Evolutionary conservation across 2,329 filamentous ascomycete species (phyloP).

Genomic region (Cladosporium oxysporum): DNA sequence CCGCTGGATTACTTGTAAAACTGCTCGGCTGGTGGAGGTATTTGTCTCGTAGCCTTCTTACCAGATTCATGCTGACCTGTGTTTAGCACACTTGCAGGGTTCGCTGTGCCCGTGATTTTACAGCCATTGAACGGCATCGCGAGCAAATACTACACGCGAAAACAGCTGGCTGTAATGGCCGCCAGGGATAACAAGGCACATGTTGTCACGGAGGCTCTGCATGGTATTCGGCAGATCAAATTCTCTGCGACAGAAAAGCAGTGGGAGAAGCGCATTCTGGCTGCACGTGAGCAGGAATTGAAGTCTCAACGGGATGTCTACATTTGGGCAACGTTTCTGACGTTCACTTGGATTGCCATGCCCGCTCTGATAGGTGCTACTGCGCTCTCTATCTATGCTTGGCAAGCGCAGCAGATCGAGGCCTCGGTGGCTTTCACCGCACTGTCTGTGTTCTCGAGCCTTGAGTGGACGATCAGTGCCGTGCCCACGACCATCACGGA

Average conservation of each 20-base stretch:
- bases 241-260: slow-evolving; percentile 1
- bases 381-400: background rate
- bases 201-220: background rate
- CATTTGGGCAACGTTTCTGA: background rate
- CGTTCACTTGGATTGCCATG: background rate
- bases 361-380: background rate
- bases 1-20: background rate
- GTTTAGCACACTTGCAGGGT: background rate
- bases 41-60: background rate
- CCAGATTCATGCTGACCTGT: background rate
- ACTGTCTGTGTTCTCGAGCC: background rate
- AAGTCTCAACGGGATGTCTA: background rate
- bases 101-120: background rate
- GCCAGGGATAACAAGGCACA: background rate
- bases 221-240: background rate
- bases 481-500: background rate
- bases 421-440: slow-evolving; percentile 2
- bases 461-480: background rate
- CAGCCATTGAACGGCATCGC: background rate
- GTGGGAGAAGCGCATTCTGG: slow-evolving; percentile 2
- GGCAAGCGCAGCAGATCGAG: background rate
- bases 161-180: background rate
- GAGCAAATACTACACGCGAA: background rate
- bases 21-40: background rate
- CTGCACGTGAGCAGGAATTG: background rate